phyloP scores from a whole-genome alignment of 1,284 basidiomycete genomes.

The Ganoderma sinense region DNA sequence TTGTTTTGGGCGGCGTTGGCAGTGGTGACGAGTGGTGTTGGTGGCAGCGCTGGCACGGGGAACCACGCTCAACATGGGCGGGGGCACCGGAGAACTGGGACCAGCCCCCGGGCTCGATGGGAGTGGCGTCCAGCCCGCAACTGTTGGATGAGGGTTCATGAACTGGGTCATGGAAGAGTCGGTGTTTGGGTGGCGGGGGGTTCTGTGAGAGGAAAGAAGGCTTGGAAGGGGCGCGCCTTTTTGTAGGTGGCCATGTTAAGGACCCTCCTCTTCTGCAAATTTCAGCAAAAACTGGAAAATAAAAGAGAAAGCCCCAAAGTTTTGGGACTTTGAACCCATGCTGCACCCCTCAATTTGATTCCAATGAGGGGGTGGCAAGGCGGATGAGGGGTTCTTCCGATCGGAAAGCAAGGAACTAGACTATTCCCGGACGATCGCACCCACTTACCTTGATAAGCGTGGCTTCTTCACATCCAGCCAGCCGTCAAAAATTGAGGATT shows the following conservation, averaged over 20 bases:
- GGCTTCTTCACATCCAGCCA: background rate
- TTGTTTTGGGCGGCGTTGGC: conserved; percentile 11
- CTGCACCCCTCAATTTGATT: background rate
- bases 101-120: background rate
- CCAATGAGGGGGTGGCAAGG: background rate
- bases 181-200: background rate
- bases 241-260: conserved; percentile 1
- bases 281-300: background rate
- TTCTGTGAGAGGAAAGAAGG: conserved; percentile 1
- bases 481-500: background rate
- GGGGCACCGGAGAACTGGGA: background rate
- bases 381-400: background rate
- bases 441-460: background rate
- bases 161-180: background rate
- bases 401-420: background rate
- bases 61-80: background rate
- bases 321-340: conserved; percentile 1
- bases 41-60: background rate
- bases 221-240: background rate
- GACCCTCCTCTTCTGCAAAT: background rate
- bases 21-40: conserved; percentile 1
- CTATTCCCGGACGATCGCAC: background rate
- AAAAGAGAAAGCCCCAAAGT: background rate
- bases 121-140: conserved; percentile 20
- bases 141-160: conserved; percentile 7